Conservation (phyloP, 2,329 filamentous ascomycete genomes). For the Colletotrichum limetticola region DNA sequence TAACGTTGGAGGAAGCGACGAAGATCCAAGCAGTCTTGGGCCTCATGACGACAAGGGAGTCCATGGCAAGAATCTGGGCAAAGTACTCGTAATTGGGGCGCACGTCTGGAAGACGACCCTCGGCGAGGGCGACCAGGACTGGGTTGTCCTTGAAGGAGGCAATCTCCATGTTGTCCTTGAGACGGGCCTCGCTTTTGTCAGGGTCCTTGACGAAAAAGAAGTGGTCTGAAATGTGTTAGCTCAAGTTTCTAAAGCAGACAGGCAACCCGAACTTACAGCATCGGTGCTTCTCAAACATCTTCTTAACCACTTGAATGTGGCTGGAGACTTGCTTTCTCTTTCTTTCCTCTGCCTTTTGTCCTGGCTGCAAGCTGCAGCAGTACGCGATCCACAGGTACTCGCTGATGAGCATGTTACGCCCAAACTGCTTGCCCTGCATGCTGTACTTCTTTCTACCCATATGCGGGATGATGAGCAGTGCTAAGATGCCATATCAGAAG, state of each 20-base stretch:
- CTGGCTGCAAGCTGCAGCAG: constrained; percentile 56
- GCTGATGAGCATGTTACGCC: constrained; percentile 76
- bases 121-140: constrained; percentile 69
- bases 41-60: constrained; percentile 63
- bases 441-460: constrained; percentile 76
- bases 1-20: constrained; percentile 63
- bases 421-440: constrained; percentile 71
- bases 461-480: constrained; percentile 71
- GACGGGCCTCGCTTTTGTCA: constrained; percentile 64
- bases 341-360: constrained; percentile 58
- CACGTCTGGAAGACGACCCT: constrained; percentile 66
- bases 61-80: constrained; percentile 63
- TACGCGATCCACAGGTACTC: constrained; percentile 73
- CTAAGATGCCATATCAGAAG: constrained; percentile 48
- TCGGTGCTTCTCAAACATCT: constrained; percentile 70
- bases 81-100: constrained; percentile 73
- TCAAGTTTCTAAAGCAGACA: neutral
- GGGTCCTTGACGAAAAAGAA: constrained; percentile 67
- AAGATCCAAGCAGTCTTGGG: constrained; percentile 71
- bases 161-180: constrained; percentile 53
- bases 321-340: constrained; percentile 75
- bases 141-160: constrained; percentile 73
- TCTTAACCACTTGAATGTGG: constrained; percentile 77
- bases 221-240: constrained; percentile 55
- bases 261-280: constrained; percentile 63